Evolutionary conservation across 208 protist genomes (phyloP), one percentile per base, ranked within the genome.

Genomic region (Trypanosoma platydactyli): DNA sequence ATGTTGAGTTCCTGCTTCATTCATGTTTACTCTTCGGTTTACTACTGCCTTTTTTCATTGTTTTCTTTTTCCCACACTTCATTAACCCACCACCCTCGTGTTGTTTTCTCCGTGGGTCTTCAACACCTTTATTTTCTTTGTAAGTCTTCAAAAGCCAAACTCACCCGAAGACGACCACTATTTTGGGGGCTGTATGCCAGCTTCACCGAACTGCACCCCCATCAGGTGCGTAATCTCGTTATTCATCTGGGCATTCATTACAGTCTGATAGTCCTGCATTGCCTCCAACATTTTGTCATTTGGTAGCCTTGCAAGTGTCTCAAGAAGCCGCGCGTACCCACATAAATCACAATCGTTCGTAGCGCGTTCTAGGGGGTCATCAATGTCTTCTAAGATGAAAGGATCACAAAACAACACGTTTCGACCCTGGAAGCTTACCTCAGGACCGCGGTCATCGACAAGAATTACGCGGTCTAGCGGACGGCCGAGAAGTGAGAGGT

Each of bases 381-480:
- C 65, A 18, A 76, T 65, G 11, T 53, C 44, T 22, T 83, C 63
- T 30, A 81, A 68, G 18, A 79, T 77, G 71, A 90, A 94, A 30
- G 73, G 76, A 40, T 75, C 70, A 62, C 86, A 89, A 15, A 76
- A 81, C 5, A 94, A 35, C 0, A 80, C 88, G 30, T 94, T 94
- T 20, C 62, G 50, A 1, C 40, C 38, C 13, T 82, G 84, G 30
- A 87, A 63, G 25, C 73, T 79, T 51, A 85, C 85, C 27, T 72
- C 79, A 33, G 83, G 82, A 1, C 83, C 83, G 7, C 73, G 76
- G 72, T 94, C 82, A 55, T 94, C 88, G 49, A 94, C 54, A 4
- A 94, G 50, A 29, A 94, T 68, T 22, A 83, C 58, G 40, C 55
- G 69, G 16, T 71, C 62, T 73, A 89, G 22, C 6, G 60, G n/a